These are phyloP conservation scores for Allodekkera sacchari DNA, from an alignment of 805 yeast genomes.

Conservation along the genomic window DNA sequence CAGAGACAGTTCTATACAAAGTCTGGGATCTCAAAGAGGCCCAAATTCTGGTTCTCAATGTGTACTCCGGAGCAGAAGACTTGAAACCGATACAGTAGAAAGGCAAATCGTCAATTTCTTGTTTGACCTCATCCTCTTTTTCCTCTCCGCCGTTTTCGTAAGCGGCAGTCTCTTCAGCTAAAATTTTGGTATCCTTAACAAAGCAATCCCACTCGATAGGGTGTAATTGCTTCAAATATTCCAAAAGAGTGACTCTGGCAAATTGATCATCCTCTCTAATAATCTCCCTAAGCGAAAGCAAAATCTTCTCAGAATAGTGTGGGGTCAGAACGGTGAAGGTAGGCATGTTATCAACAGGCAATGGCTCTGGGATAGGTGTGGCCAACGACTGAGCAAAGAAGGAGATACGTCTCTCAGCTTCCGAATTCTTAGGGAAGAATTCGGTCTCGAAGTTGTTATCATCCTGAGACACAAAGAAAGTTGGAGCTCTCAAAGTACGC, in stretches of 20 bases:
- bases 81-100: conserved; percentile 96
- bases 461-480: conserved; percentile 97
- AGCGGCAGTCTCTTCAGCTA: conserved; percentile 91
- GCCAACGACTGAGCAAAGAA: conserved; percentile 99
- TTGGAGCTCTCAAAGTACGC: conserved; percentile 97
- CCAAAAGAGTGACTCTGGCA: conserved; percentile 88
- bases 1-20: conserved; percentile 91
- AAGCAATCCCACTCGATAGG: conserved; percentile 98
- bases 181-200: conserved; percentile 89
- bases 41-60: conserved; percentile 95
- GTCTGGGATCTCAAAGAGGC: conserved; percentile 97
- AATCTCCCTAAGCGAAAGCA: conserved; percentile 88
- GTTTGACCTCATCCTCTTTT: conserved; percentile 60
- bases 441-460: conserved; percentile 92
- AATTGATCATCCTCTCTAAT: conserved; percentile 96
- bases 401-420: conserved; percentile 98
- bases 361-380: conserved; percentile 97
- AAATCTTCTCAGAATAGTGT: conserved; percentile 91
- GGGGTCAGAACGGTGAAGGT: conserved; percentile 96
- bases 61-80: conserved; percentile 94
- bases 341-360: conserved; percentile 99
- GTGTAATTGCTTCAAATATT: conserved; percentile 89
- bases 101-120: conserved; percentile 85
- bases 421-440: conserved; percentile 94
- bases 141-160: conserved; percentile 56